phyloP scores from a whole-genome alignment of 495 filamentous ascomycete genomes.

The Penicillium flavigenum region DNA sequence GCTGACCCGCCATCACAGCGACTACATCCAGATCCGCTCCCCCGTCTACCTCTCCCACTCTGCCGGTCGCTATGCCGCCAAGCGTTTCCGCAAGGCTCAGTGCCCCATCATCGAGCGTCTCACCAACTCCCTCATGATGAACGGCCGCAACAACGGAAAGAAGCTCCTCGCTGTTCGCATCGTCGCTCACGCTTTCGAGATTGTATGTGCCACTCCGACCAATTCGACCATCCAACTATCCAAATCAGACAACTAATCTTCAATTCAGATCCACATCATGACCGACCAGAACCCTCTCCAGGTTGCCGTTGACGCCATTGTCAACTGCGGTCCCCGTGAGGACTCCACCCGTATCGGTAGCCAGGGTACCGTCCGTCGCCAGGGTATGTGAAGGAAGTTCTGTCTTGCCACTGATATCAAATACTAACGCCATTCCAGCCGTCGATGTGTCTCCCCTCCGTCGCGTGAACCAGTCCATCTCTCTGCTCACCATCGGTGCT shows the following conservation, averaged over 20 bases:
- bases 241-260: constrained; percentile 17
- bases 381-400: constrained; percentile 38
- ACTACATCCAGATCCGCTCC: constrained; percentile 98
- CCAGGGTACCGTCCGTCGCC: constrained; percentile 98
- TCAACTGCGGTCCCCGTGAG: constrained; percentile 99
- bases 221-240: not conserved
- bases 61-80: constrained; percentile 96
- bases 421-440: constrained; percentile 43
- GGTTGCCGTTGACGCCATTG: constrained; percentile 97
- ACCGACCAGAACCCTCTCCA: constrained; percentile 99
- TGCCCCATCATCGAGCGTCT: constrained; percentile 99
- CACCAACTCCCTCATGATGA: constrained; percentile 99
- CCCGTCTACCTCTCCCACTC: constrained; percentile 99
- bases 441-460: constrained; percentile 99
- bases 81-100: constrained; percentile 99
- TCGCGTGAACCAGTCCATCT: constrained; percentile 99
- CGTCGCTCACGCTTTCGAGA: constrained; percentile 98
- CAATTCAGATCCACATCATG: constrained; percentile 91
- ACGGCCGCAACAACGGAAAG: constrained; percentile 99
- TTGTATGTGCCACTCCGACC: constrained; percentile 62
- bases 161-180: constrained; percentile 99
- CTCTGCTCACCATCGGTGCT: constrained; percentile 95
- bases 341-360: constrained; percentile 99
- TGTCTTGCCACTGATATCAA: not conserved
- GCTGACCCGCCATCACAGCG: constrained; percentile 54